A percentile compares a stretch with the other conserved stretches of the same genome.
Conservation (phyloP, 352 stramenopile genomes). For the Globisporangium paddicum region DNA sequence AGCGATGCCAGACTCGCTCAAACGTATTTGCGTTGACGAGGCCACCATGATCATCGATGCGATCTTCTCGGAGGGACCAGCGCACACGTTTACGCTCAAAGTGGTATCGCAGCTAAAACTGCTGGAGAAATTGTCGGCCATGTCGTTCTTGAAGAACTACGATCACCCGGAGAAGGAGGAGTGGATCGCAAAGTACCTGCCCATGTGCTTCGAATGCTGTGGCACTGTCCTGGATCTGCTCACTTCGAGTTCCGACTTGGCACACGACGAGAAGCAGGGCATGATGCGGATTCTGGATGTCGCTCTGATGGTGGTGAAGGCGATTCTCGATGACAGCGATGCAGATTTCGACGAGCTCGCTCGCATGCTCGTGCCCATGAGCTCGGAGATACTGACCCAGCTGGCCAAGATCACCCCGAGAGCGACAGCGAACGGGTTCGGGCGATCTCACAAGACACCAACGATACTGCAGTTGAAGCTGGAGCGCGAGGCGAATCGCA, state of each 20-base stretch:
- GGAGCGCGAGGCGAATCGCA: background rate
- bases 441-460: background rate
- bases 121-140: conserved; percentile 32
- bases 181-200: conserved; percentile 56
- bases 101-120: conserved; percentile 39
- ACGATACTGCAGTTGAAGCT: conserved; percentile 1
- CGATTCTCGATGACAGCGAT: conserved; percentile 54
- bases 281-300: conserved; percentile 61
- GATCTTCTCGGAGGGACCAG: conserved; percentile 50
- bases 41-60: conserved; percentile 37
- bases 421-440: conserved; percentile 12
- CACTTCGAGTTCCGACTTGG: conserved; percentile 5
- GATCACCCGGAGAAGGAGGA: conserved; percentile 39
- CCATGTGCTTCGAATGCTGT: conserved; percentile 63
- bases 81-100: conserved; percentile 33
- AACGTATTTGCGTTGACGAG: conserved; percentile 40
- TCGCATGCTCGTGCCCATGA: conserved; percentile 50
- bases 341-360: conserved; percentile 27
- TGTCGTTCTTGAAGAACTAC: conserved; percentile 41
- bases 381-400: conserved; percentile 45
- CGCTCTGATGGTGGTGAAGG: conserved; percentile 45
- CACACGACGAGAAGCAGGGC: conserved; percentile 17
- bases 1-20: conserved; percentile 28
- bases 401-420: conserved; percentile 22
- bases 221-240: conserved; percentile 58